Conservation (phyloP, 768 basidiomycete genomes). For the Serendipita indica region DNA sequence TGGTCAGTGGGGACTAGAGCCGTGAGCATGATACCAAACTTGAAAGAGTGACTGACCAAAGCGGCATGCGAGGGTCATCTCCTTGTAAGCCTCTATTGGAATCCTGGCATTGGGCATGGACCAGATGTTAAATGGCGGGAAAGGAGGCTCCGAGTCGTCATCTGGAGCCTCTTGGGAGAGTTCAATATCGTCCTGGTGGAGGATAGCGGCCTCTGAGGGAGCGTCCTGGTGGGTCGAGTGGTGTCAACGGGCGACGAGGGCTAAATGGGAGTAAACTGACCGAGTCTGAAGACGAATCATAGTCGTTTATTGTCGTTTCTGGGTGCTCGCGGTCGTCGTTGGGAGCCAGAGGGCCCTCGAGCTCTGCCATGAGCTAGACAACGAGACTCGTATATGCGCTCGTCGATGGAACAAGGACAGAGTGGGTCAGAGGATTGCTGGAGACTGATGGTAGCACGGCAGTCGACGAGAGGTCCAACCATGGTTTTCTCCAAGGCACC, state of each 20-base stretch:
- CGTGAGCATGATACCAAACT: neutral
- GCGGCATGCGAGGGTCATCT: conserved; percentile 7
- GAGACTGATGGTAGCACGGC: no score
- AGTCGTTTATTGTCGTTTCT: no score
- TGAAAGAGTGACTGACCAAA: neutral
- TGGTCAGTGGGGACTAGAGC: conserved; percentile 14
- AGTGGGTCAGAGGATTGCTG: no score
- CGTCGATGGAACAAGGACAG: no score
- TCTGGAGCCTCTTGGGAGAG: neutral
- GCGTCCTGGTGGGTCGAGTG: conserved; percentile 7
- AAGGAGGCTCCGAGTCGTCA: neutral
- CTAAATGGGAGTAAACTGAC: neutral
- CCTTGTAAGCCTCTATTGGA: neutral
- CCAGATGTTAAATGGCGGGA: conserved; percentile 3
- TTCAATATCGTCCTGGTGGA: neutral
- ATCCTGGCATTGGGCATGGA: neutral
- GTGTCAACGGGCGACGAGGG: neutral
- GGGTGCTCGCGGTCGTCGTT: neutral
- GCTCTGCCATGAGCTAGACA: no score
- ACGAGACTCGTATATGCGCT: no score
- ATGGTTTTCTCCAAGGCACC: no score
- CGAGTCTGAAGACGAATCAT: neutral
- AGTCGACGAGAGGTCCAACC: no score
- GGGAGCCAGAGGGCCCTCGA: no score
- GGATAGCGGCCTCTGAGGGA: neutral